Evolutionary conservation across 371 early-diverging fungal genomes (phyloP), one percentile per base, ranked within the genome.

Genomic region (Gilbertella persicaria): DNA sequence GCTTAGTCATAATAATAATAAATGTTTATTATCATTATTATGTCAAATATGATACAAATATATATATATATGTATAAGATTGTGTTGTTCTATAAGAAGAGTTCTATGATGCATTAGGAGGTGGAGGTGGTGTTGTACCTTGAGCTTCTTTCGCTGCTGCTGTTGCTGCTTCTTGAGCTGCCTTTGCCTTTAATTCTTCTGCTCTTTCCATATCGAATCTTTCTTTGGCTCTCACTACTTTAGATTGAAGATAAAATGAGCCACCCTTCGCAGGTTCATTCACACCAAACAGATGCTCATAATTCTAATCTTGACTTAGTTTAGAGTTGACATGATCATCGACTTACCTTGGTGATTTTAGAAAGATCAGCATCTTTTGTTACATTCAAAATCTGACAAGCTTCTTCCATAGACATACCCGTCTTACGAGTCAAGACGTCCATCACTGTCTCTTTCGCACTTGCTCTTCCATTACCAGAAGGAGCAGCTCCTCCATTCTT

Each of bases 181-280:
- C 64, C 42, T 58, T 63, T 35, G 28, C 37, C 46, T 80, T 80
- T 30, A 74, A 63, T 51, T 78, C 78, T 53, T 86, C 79, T 23
- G 84, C 87, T 72, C 82, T 78, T 59, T 95, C 93, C 82, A 94
- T 74, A 50, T 95, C 95, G 56, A 95, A 69, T 66, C 97, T 86
- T 66, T 97, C 96, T 58, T 90, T 89, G 21, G 99, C 99, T 42
- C 96, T 73, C 17, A 89, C 87, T 0, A 98, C 87, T 69, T 98
- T 98, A 26, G 93, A 90, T 60, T 97, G 97, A 48, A 98, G 53
- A 67, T 97, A 98, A 49, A 95, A 89, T 2, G 95, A 92, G 8
- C 97, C 97, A 25, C 95, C 96, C 40, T 80, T 80, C 4, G 83
- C 67, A 29, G 89, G 81, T 63, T 96, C 96, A 69, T 98, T 98